Conservation (phyloP, 1,139 yeast species). For the Sugiyamaella neomexicana region DNA sequence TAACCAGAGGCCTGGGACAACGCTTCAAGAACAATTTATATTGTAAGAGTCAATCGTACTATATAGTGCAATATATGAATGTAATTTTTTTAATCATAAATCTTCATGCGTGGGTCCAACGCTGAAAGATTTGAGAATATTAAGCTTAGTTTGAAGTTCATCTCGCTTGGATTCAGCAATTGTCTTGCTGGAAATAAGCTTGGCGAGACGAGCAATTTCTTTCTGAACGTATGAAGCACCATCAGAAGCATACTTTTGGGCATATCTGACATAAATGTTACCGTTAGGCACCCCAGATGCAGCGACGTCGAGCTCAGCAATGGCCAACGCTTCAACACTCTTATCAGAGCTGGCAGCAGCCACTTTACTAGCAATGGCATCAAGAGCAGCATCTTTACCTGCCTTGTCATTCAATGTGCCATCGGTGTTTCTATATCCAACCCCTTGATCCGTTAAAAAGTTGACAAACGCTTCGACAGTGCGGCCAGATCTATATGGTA, state of each 20-base stretch:
- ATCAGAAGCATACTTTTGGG: conserved; percentile 50
- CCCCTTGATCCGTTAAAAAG: conserved; percentile 53
- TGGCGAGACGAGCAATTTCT: conserved; percentile 55
- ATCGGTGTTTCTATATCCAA: conserved; percentile 52
- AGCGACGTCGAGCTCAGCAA: conserved; percentile 28
- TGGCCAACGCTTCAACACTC: conserved; percentile 16
- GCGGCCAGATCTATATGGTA: conserved; percentile 50
- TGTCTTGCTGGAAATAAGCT: conserved; percentile 47
- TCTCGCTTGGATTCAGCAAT: conserved; percentile 39
- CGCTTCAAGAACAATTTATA: too few relatives aligned
- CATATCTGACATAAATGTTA: conserved; percentile 52
- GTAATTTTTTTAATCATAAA: conserved; percentile 1
- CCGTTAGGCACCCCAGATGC: conserved; percentile 34
- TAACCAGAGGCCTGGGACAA: too few relatives aligned
- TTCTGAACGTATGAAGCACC: conserved; percentile 49
- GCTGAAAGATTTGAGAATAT: conserved; percentile 35
- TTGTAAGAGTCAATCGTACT: too few relatives aligned
- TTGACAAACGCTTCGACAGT: conserved; percentile 47
- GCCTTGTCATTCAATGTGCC: conserved; percentile 56
- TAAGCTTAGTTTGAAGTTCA: conserved; percentile 37
- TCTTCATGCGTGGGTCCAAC: conserved; percentile 11
- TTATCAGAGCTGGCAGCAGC: conserved; percentile 18
- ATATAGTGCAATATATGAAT: background rate
- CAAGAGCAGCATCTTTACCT: conserved; percentile 54
- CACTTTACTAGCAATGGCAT: conserved; percentile 35